These are phyloP conservation scores for Epichloe coenophiala DNA, from an alignment of 2,329 filamentous ascomycete genomes.

Conservation along the genomic window DNA sequence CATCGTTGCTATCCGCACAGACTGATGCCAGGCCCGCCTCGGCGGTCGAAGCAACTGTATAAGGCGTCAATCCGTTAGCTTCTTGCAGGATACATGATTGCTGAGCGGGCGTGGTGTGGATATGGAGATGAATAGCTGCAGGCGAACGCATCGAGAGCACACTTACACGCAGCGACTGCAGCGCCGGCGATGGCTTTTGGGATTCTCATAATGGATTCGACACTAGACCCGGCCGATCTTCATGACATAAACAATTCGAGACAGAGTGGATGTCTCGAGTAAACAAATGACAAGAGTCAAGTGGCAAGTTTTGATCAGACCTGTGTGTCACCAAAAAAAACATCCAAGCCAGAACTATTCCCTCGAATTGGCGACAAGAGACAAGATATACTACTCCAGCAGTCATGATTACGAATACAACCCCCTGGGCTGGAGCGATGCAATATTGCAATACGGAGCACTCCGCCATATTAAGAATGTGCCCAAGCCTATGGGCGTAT, in stretches of 20 bases:
- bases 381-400: neutral
- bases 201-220: neutral
- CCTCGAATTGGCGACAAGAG: neutral
- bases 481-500: too few species aligned
- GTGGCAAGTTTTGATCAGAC: neutral
- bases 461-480: too few species aligned
- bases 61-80: neutral
- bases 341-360: neutral
- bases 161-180: constrained; percentile 1
- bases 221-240: neutral
- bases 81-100: neutral
- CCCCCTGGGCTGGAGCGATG: neutral
- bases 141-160: neutral
- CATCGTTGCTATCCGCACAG: neutral
- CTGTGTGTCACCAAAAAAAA: neutral
- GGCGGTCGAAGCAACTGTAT: neutral
- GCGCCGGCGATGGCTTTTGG: neutral
- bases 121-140: neutral
- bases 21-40: neutral
- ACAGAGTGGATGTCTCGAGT: neutral
- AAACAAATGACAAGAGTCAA: neutral
- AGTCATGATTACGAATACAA: neutral
- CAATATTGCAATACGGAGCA: too few species aligned
- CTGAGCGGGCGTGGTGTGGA: neutral
- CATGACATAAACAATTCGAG: neutral